Conservation (phyloP, 352 stramenopile species). For the Phytophthora cactorum region DNA sequence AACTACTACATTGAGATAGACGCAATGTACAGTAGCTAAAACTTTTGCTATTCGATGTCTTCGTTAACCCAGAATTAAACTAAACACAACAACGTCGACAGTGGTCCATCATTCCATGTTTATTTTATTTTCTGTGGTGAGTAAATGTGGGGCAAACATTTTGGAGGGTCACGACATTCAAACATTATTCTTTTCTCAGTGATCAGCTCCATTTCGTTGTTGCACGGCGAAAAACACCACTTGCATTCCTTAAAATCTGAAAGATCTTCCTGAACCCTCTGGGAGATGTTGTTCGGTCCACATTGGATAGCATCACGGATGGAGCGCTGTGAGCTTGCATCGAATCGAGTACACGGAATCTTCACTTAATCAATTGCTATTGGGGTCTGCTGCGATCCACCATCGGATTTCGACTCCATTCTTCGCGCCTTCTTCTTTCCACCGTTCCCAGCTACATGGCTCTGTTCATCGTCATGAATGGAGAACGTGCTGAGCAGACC, state of each 20-base stretch:
- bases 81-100: too few relatives aligned
- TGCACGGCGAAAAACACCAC: not conserved
- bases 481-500: slow-evolving; percentile 61
- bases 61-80: too few relatives aligned
- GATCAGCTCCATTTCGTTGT: not conserved
- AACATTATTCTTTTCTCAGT: too few relatives aligned
- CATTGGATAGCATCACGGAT: too few relatives aligned
- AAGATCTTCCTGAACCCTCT: not conserved
- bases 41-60: too few relatives aligned
- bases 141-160: too few relatives aligned
- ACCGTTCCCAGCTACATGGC: not conserved
- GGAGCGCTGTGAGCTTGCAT: too few relatives aligned
- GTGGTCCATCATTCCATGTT: too few relatives aligned
- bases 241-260: not conserved
- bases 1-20: too few relatives aligned
- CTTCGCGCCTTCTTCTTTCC: slow-evolving; percentile 21
- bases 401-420: slow-evolving; percentile 3
- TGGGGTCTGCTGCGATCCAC: slow-evolving; percentile 14
- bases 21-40: too few relatives aligned
- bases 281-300: not conserved
- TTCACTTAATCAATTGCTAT: slow-evolving; percentile 29
- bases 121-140: too few relatives aligned
- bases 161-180: too few relatives aligned
- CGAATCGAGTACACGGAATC: not conserved
- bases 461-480: slow-evolving; percentile 31